Conservation (phyloP, 805 yeast species). For the Spathaspora arborariae region DNA sequence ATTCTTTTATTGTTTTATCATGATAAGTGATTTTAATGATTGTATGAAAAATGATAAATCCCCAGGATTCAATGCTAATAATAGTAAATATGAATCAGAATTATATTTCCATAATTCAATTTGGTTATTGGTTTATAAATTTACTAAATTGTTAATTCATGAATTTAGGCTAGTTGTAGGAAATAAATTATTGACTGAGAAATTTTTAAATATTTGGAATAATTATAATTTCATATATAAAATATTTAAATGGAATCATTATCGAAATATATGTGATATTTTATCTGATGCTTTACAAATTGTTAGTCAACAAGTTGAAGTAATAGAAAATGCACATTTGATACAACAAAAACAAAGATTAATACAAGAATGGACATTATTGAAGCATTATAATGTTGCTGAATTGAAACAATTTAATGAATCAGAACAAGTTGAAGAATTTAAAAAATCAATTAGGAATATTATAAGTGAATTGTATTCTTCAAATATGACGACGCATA, state of each 20-base stretch:
- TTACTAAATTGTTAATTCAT: slow-evolving; percentile 10
- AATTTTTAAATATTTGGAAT: slow-evolving; percentile 10
- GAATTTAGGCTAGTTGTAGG: slow-evolving; percentile 11
- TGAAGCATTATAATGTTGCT: slow-evolving; percentile 1
- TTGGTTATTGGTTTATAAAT: slow-evolving; percentile 17
- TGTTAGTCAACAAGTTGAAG: slow-evolving; percentile 11
- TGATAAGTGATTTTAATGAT: slow-evolving; percentile 17
- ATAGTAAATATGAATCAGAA: background rate
- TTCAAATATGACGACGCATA: too few relatives aligned
- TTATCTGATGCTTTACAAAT: slow-evolving; percentile 13
- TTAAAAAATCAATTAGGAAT: background rate
- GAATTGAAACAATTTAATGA: slow-evolving; percentile 3
- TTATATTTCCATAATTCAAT: slow-evolving; percentile 15
- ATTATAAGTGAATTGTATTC: background rate
- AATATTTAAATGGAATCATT: slow-evolving; percentile 17
- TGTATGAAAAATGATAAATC: slow-evolving; percentile 10
- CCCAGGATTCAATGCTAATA: slow-evolving; percentile 22
- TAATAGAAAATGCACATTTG: background rate
- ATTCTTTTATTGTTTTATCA: slow-evolving; percentile 18
- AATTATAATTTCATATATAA: slow-evolving; percentile 16
- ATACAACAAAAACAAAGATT: slow-evolving; percentile 2
- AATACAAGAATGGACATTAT: slow-evolving; percentile 3
- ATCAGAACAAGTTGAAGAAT: background rate
- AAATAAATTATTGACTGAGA: background rate
- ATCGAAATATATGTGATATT: slow-evolving; percentile 12